Percentiles rank a stretch among this genome's conserved stretches.
These are phyloP conservation scores for Cytospora schulzeri DNA, from an alignment of 2,329 filamentous ascomycete species.

Conservation along the genomic window DNA sequence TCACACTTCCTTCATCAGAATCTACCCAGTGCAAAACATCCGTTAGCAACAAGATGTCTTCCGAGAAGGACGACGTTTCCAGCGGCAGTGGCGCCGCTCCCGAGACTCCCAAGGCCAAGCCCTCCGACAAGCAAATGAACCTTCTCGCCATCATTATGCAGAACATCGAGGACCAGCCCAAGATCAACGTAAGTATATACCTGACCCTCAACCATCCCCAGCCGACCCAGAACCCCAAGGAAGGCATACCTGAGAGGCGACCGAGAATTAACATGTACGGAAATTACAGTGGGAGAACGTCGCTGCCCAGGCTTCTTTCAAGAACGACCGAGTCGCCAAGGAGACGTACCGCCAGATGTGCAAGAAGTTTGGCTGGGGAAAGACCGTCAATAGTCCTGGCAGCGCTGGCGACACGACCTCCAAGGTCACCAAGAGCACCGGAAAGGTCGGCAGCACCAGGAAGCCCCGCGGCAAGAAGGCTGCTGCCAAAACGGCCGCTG, in stretches of 20 bases:
- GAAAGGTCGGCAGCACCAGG: slow-evolving; percentile 20
- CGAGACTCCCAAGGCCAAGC: slow-evolving; percentile 17
- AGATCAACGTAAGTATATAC: slow-evolving; percentile 25
- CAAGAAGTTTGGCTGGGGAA: slow-evolving; percentile 23
- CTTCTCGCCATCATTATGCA: slow-evolving; percentile 26
- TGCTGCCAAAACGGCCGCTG: slow-evolving; percentile 3
- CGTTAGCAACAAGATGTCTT: slow-evolving; percentile 11
- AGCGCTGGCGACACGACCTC: slow-evolving; percentile 13
- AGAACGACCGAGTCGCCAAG: slow-evolving; percentile 26
- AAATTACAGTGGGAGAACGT: slow-evolving; percentile 27
- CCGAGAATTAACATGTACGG: neutral
- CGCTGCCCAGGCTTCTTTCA: slow-evolving; percentile 14
- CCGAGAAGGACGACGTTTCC: neutral
- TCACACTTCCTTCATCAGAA: neutral
- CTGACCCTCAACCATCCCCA: neutral
- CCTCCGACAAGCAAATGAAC: slow-evolving; percentile 21
- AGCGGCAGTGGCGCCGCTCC: neutral
- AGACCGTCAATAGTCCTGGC: neutral
- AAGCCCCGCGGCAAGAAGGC: slow-evolving; percentile 13
- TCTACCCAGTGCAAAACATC: neutral
- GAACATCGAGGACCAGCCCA: slow-evolving; percentile 27
- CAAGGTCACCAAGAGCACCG: slow-evolving; percentile 23
- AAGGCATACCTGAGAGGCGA: neutral
- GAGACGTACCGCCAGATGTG: slow-evolving; percentile 29
- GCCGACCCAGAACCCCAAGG: neutral